Conservation (phyloP, 1,284 basidiomycete genomes). For the Coniferiporia sulphurascens region DNA sequence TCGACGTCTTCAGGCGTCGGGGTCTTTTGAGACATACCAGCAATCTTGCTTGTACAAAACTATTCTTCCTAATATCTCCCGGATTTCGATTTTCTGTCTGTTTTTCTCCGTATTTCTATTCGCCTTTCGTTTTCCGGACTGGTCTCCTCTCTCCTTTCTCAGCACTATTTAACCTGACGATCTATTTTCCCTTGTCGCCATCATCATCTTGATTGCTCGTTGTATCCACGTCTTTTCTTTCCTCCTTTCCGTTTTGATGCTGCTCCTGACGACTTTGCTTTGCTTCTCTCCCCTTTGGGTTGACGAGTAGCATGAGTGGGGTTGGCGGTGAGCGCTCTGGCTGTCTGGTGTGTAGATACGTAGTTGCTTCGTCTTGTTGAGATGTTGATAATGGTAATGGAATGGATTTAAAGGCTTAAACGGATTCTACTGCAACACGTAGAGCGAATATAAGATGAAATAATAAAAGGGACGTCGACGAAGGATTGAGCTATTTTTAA, state of each 20-base stretch:
- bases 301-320: conserved; percentile 11
- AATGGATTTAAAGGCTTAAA: not conserved
- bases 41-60: not conserved
- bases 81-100: conserved; percentile 6
- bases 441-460: not conserved
- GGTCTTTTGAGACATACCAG: conserved; percentile 10
- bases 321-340: conserved; percentile 17
- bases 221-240: conserved; percentile 20
- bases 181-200: conserved; percentile 16
- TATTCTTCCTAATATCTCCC: conserved; percentile 23
- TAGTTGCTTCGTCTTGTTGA: not conserved
- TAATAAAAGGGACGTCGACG: no score
- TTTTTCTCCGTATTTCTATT: conserved; percentile 11
- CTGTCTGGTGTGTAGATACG: conserved; percentile 6
- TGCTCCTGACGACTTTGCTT: conserved; percentile 10
- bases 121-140: conserved; percentile 17
- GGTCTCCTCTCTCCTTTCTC: conserved; percentile 21
- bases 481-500: no score
- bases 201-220: conserved; percentile 20
- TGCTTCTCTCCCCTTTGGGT: conserved; percentile 18
- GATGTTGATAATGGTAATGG: not conserved
- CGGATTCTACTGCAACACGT: not conserved
- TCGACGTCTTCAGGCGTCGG: conserved; percentile 12
- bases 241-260: conserved; percentile 7
- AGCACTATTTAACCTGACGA: conserved; percentile 24